A percentile compares a stretch with the other conserved stretches of the same genome.
phyloP scores from a whole-genome alignment of 2,329 filamentous ascomycete species.

The Pseudogymnoascus sp. region DNA sequence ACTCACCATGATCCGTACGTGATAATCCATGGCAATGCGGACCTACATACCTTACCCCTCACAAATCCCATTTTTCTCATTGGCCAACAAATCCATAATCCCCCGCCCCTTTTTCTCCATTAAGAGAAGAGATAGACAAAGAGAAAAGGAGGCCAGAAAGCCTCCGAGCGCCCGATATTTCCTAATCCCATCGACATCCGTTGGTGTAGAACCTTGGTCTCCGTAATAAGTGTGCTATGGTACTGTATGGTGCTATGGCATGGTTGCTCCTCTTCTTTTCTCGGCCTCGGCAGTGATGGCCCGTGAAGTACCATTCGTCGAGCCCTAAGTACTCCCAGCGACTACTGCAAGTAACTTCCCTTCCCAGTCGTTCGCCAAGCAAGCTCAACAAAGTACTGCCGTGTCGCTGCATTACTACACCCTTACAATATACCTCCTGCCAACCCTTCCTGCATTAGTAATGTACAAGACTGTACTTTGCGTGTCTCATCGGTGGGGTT shows the following conservation, averaged over 20 bases:
- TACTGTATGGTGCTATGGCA: too few species aligned
- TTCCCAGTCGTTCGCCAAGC: not conserved
- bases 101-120: not conserved
- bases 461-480: not conserved
- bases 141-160: not conserved
- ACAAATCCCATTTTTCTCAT: not conserved
- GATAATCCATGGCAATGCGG: not conserved
- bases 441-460: not conserved
- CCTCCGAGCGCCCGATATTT: not conserved
- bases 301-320: not conserved
- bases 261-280: not conserved
- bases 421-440: not conserved
- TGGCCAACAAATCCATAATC: not conserved
- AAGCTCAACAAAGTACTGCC: not conserved
- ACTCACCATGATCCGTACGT: not conserved
- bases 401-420: not conserved
- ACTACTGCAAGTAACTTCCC: not conserved
- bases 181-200: not conserved
- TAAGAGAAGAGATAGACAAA: not conserved
- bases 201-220: not conserved
- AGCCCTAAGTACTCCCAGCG: not conserved
- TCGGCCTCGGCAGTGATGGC: not conserved
- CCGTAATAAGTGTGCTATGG: not conserved
- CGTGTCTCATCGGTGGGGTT: not conserved
- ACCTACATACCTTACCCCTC: not conserved